These are phyloP conservation scores for Paxillus rubicundulus DNA, from an alignment of 768 basidiomycete species.

Conservation along the genomic window DNA sequence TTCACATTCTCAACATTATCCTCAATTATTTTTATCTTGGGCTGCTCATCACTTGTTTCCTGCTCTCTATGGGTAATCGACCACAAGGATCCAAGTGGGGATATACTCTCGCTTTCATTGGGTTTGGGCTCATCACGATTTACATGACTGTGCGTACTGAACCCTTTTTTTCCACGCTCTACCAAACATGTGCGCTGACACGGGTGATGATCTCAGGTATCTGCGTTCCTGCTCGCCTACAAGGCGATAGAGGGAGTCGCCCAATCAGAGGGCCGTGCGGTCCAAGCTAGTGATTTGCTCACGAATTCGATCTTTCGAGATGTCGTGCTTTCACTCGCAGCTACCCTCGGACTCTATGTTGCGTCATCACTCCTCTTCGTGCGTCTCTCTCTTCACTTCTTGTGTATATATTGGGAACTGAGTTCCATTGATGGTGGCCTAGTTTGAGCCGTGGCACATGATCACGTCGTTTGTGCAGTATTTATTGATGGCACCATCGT, in stretches of 20 bases:
- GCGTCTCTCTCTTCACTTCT: slow-evolving; percentile 34
- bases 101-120: slow-evolving; percentile 82
- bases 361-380: slow-evolving; percentile 82
- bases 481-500: slow-evolving; percentile 87
- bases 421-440: slow-evolving; percentile 5
- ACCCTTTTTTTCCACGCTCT: neutral
- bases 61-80: slow-evolving; percentile 85
- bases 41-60: slow-evolving; percentile 81
- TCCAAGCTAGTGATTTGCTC: slow-evolving; percentile 63
- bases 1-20: slow-evolving; percentile 71
- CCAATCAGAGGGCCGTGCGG: slow-evolving; percentile 39
- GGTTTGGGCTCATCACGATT: slow-evolving; percentile 88
- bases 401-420: neutral
- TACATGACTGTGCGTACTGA: slow-evolving; percentile 81
- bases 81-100: slow-evolving; percentile 88
- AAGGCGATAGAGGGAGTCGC: slow-evolving; percentile 70
- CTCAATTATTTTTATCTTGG: slow-evolving; percentile 89
- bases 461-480: slow-evolving; percentile 95
- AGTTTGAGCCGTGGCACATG: slow-evolving; percentile 99
- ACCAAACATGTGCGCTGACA: slow-evolving; percentile 2
- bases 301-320: slow-evolving; percentile 80
- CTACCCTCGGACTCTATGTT: slow-evolving; percentile 89
- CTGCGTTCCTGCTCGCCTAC: slow-evolving; percentile 80
- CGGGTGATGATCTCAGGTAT: slow-evolving; percentile 40
- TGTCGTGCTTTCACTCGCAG: slow-evolving; percentile 80